Percentiles rank a stretch among this genome's conserved stretches.
These are phyloP conservation scores for Aechmea fasciata DNA, from an alignment of 176 grass and related monocot genomes.

Conservation along the genomic window DNA sequence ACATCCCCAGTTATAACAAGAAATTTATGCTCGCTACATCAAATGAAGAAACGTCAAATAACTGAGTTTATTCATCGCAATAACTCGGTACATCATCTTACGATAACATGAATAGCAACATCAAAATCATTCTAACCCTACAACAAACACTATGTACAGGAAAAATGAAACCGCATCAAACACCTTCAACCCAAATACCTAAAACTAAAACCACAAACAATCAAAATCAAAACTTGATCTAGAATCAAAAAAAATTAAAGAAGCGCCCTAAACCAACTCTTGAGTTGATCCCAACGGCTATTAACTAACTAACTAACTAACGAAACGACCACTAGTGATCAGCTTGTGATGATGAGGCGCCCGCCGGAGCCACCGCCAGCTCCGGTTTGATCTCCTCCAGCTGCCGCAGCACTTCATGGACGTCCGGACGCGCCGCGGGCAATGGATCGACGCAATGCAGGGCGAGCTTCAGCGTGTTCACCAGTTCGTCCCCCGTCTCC, in stretches of 20 bases:
- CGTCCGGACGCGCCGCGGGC: conserved; percentile 56
- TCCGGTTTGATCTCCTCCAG: conserved; percentile 88
- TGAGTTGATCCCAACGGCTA: too few relatives aligned
- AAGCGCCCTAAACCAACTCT: too few relatives aligned
- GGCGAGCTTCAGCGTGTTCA: conserved; percentile 70
- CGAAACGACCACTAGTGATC: background rate
- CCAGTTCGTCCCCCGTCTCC: conserved; percentile 65
- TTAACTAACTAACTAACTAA: too few relatives aligned
- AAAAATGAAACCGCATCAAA: too few relatives aligned
- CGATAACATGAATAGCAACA: conserved; percentile 51
- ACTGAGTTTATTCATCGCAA: conserved; percentile 11
- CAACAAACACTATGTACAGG: background rate
- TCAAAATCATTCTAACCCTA: conserved; percentile 10
- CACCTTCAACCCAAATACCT: background rate
- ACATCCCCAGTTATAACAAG: too few relatives aligned
- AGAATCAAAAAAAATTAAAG: background rate
- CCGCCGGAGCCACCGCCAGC: conserved; percentile 20
- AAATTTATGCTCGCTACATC: too few relatives aligned
- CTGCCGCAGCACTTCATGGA: conserved; percentile 58
- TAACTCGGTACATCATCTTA: conserved; percentile 60
- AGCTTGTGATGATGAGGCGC: background rate
- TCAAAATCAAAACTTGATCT: background rate
- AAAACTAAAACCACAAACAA: background rate
- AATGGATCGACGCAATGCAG: conserved; percentile 82
- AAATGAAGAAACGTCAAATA: background rate